phyloP scores from a whole-genome alignment of 1,284 basidiomycete species.

The Papiliotrema fonsecae region DNA sequence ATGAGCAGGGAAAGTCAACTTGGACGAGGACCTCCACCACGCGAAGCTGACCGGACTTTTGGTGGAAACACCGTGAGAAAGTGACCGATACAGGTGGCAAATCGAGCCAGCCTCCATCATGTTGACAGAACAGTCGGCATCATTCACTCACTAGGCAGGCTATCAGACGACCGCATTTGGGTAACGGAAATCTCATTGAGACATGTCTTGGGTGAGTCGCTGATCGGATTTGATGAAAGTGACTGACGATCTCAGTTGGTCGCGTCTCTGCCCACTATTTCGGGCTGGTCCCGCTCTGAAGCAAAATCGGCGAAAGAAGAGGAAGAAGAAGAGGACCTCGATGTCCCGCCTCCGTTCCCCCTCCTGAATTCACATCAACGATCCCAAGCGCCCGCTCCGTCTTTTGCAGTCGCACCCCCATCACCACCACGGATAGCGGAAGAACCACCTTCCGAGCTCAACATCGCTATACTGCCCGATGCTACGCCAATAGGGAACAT shows the following conservation, averaged over 20 bases:
- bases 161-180: no score
- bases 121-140: no score
- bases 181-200: no score
- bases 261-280: conserved; percentile 16
- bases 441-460: conserved; percentile 33
- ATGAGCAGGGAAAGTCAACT: no score
- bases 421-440: conserved; percentile 53
- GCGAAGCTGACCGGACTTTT: no score
- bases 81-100: no score
- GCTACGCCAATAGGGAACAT: conserved; percentile 40
- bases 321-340: conserved; percentile 58
- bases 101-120: no score
- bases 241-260: background rate
- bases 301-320: conserved; percentile 8
- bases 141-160: no score
- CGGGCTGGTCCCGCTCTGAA: conserved; percentile 20
- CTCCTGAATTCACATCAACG: conserved; percentile 75
- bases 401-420: conserved; percentile 51
- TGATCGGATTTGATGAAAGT: background rate
- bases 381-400: conserved; percentile 43
- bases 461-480: conserved; percentile 39
- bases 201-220: conserved; percentile 33
- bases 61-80: no score
- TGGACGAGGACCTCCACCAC: no score
- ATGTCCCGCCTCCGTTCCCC: conserved; percentile 77